Evolutionary conservation across 805 yeast genomes (phyloP).

Genomic region (Metschnikowia drakensbergensis): DNA sequence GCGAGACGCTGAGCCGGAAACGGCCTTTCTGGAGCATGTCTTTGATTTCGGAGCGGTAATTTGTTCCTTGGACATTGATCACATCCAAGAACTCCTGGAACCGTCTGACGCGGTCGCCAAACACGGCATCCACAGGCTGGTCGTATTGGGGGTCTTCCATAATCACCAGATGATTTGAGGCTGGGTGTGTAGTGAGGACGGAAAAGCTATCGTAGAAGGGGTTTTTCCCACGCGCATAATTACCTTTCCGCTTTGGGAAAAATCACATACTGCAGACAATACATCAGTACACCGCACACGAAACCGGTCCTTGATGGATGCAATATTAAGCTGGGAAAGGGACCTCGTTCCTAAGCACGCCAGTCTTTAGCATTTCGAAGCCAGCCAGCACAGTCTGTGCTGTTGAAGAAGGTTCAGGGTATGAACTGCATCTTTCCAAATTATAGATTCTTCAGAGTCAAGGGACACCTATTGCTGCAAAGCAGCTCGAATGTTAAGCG

Average conservation of each 20-base stretch:
- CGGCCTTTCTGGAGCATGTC: conserved; percentile 66
- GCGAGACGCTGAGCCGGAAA: conserved; percentile 64
- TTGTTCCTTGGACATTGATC: conserved; percentile 46
- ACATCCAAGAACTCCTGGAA: conserved; percentile 83
- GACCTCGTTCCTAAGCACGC: no score
- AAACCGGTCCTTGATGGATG: no score
- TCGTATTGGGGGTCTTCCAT: conserved; percentile 27
- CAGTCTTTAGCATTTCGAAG: no score
- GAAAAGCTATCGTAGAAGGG: background rate
- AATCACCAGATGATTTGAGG: conserved; percentile 1
- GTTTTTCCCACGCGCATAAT: conserved; percentile 18
- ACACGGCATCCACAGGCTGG: conserved; percentile 45
- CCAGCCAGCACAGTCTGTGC: no score
- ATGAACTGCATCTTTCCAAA: no score
- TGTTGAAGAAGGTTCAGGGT: no score
- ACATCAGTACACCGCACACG: background rate
- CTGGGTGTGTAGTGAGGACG: background rate
- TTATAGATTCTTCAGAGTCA: no score
- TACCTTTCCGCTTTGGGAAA: conserved; percentile 12
- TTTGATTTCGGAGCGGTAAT: conserved; percentile 67
- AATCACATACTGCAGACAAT: conserved; percentile 1
- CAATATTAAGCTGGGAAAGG: no score
- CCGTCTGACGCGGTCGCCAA: conserved; percentile 79
- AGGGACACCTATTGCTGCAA: no score
- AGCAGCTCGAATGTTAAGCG: no score